Evolutionary conservation across 108 stramenopile genomes (phyloP).

Genomic region (Cyclostephanos tholiformis): DNA sequence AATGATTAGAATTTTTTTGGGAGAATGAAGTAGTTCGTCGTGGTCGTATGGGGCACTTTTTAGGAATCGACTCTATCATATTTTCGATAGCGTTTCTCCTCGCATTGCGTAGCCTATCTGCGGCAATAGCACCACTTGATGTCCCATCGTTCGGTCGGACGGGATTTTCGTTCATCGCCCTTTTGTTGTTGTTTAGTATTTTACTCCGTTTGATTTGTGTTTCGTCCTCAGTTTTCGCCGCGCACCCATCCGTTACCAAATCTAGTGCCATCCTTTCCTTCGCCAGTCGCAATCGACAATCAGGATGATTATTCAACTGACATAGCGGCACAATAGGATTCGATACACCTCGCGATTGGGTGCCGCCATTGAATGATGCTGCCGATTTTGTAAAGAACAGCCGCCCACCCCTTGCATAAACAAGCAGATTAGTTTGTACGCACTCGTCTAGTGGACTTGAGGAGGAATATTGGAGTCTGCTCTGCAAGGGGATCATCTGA

Average conservation of each 20-base stretch:
- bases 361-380: too few relatives aligned
- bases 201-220: too few relatives aligned
- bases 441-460: too few relatives aligned
- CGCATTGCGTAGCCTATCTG: conserved; percentile 34
- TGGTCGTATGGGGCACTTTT: background rate
- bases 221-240: background rate
- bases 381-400: too few relatives aligned
- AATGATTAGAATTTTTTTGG: background rate
- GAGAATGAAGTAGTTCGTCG: background rate
- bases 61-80: conserved; percentile 3
- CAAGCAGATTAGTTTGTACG: too few relatives aligned
- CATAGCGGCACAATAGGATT: background rate
- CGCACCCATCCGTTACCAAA: background rate
- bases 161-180: conserved; percentile 38
- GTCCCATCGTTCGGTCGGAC: conserved; percentile 39
- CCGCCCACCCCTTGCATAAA: too few relatives aligned
- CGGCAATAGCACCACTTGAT: conserved; percentile 42
- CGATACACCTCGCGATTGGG: too few relatives aligned
- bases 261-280: background rate
- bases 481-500: background rate
- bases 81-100: conserved; percentile 29
- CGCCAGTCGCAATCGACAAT: conserved; percentile 11
- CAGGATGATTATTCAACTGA: conserved; percentile 25
- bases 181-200: background rate
- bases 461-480: too few relatives aligned